phyloP scores from a whole-genome alignment of 345 rosid species.

The Populus euphratica region DNA sequence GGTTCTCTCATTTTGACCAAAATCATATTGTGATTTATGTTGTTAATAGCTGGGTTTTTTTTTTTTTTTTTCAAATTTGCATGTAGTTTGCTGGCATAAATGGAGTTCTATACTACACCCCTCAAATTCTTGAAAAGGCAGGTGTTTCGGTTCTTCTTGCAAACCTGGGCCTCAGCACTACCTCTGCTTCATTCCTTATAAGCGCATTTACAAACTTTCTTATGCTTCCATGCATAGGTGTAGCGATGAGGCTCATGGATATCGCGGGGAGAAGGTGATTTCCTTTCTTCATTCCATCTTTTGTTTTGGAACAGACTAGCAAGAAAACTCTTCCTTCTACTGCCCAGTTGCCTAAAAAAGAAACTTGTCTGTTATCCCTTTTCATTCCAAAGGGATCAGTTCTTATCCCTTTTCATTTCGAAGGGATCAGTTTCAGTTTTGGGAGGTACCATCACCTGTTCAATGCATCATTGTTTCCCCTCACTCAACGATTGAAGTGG shows the following conservation, averaged over 20 bases:
- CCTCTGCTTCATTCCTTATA: slow-evolving; percentile 88
- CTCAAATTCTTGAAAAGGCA: slow-evolving; percentile 91
- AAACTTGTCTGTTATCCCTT: neutral
- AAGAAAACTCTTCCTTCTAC: neutral
- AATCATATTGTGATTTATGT: neutral
- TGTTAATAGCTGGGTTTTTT: neutral
- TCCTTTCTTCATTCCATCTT: neutral
- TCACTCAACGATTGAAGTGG: neutral
- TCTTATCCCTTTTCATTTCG: neutral
- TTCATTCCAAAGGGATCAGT: neutral
- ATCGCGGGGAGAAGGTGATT: slow-evolving; percentile 83
- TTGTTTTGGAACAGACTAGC: neutral
- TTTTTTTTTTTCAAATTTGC: slow-evolving; percentile 12
- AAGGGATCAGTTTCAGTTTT: neutral
- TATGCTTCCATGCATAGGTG: slow-evolving; percentile 89
- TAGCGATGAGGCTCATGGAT: slow-evolving; percentile 96
- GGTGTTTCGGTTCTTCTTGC: slow-evolving; percentile 88
- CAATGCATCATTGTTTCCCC: neutral
- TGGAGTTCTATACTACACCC: slow-evolving; percentile 95
- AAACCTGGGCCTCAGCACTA: slow-evolving; percentile 61
- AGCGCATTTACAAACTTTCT: slow-evolving; percentile 79
- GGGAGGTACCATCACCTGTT: neutral
- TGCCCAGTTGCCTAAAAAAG: neutral
- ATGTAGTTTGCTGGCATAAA: slow-evolving; percentile 89
- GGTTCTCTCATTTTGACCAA: neutral